Percentiles rank a stretch among this genome's conserved stretches.
These are phyloP conservation scores for Pseudocercospora fuligena DNA, from an alignment of 2,329 filamentous ascomycete genomes.

Conservation along the genomic window DNA sequence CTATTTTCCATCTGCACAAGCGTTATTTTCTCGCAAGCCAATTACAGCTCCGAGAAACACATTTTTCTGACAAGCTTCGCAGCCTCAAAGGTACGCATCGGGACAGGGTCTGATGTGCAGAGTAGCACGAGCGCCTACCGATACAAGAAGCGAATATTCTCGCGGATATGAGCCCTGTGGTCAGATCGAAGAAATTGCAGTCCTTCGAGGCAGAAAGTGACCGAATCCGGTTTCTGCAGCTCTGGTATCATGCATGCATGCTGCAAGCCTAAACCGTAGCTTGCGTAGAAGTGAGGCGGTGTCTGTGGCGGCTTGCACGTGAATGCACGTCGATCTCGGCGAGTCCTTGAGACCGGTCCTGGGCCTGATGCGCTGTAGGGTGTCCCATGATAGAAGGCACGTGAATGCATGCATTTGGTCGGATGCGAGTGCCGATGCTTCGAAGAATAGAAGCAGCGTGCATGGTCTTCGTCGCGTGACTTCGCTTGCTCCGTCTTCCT, in stretches of 20 bases:
- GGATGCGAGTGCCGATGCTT: background rate
- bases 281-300: conserved; percentile 10
- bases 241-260: conserved; percentile 5
- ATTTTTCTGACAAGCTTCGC: conserved; percentile 20
- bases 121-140: conserved; percentile 31
- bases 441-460: background rate
- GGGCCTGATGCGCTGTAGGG: background rate
- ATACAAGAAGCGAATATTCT: conserved; percentile 13
- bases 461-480: conserved; percentile 4
- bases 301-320: conserved; percentile 12
- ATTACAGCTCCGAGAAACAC: conserved; percentile 11
- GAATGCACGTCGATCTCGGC: conserved; percentile 14
- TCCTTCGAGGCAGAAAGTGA: background rate
- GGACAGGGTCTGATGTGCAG: conserved; percentile 10
- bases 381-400: background rate
- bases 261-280: conserved; percentile 14
- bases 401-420: background rate
- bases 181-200: conserved; percentile 16
- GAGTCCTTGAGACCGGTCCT: conserved; percentile 7
- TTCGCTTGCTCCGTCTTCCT: background rate
- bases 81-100: conserved; percentile 24
- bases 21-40: conserved; percentile 18
- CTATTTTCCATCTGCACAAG: conserved; percentile 13
- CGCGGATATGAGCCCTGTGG: background rate
- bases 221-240: conserved; percentile 14